phyloP scores from a whole-genome alignment of 331 rosid species.

The Cydonia oblonga region DNA sequence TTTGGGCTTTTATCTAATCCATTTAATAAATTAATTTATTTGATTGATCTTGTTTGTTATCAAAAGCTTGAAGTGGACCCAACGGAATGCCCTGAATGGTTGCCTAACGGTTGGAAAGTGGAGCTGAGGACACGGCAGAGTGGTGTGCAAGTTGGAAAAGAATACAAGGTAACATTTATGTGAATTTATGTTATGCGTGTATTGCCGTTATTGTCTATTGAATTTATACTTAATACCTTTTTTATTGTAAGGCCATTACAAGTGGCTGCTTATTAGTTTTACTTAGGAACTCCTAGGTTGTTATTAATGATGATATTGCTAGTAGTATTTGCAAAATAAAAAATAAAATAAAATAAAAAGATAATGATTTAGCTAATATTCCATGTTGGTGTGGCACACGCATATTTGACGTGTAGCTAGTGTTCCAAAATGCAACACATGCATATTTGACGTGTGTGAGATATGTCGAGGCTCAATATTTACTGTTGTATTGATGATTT shows the following conservation, averaged over 20 bases:
- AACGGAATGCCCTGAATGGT: conserved; percentile 65
- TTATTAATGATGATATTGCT: neutral
- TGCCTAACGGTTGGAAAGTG: conserved; percentile 77
- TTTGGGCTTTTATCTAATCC: conserved; percentile 3
- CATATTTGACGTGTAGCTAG: too few relatives aligned
- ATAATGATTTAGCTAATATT: too few relatives aligned
- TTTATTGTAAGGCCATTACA: neutral
- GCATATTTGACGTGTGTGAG: neutral
- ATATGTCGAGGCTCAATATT: neutral
- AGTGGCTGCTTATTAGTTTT: neutral
- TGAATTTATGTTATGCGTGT: conserved; percentile 8
- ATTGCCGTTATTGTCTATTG: neutral
- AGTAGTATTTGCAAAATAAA: too few relatives aligned
- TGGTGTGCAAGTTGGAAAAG: conserved; percentile 48
- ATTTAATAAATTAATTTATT: conserved; percentile 3
- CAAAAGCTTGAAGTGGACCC: conserved; percentile 32
- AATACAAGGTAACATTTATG: conserved; percentile 51
- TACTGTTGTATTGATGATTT: neutral
- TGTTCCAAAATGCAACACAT: neutral
- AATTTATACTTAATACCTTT: neutral
- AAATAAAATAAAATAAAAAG: too few relatives aligned
- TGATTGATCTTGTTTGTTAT: conserved; percentile 7
- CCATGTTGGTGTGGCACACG: too few relatives aligned
- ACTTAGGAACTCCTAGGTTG: neutral
- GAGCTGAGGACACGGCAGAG: conserved; percentile 57